Conservation (phyloP, 805 yeast species). For the Hemisphaericaspora nanyangensis region DNA sequence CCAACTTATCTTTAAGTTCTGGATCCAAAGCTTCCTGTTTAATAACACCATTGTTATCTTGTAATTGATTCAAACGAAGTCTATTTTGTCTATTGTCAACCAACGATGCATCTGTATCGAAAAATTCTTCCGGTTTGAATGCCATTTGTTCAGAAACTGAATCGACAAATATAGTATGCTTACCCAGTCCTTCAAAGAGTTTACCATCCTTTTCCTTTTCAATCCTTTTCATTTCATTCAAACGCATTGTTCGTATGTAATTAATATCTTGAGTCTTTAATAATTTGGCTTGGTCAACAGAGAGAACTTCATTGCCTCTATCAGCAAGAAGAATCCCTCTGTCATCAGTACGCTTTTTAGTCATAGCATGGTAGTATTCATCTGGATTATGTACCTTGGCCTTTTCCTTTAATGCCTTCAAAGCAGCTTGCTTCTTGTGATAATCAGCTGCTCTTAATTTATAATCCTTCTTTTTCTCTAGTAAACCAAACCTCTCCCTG, state of each 20-base stretch:
- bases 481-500: conserved; percentile 72
- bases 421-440: conserved; percentile 56
- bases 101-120: conserved; percentile 66
- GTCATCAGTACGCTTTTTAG: conserved; percentile 59
- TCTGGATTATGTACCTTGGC: conserved; percentile 81
- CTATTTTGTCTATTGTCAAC: conserved; percentile 69
- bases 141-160: conserved; percentile 47
- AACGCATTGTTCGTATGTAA: conserved; percentile 74
- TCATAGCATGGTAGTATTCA: conserved; percentile 96
- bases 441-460: conserved; percentile 51
- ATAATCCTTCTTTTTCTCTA: conserved; percentile 77
- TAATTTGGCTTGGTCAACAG: conserved; percentile 73
- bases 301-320: conserved; percentile 57
- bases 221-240: conserved; percentile 63
- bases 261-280: conserved; percentile 89
- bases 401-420: conserved; percentile 70
- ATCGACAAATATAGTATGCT: conserved; percentile 85
- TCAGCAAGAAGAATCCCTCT: conserved; percentile 67
- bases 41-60: conserved; percentile 30
- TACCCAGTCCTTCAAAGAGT: conserved; percentile 56
- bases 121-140: conserved; percentile 63
- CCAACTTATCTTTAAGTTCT: conserved; percentile 29
- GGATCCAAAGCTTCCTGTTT: conserved; percentile 29
- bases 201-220: conserved; percentile 50
- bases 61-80: conserved; percentile 57